Base-by-base conservation (phyloP, 1,139 yeast species). In the Tardiomyces depauwii region DNA sequence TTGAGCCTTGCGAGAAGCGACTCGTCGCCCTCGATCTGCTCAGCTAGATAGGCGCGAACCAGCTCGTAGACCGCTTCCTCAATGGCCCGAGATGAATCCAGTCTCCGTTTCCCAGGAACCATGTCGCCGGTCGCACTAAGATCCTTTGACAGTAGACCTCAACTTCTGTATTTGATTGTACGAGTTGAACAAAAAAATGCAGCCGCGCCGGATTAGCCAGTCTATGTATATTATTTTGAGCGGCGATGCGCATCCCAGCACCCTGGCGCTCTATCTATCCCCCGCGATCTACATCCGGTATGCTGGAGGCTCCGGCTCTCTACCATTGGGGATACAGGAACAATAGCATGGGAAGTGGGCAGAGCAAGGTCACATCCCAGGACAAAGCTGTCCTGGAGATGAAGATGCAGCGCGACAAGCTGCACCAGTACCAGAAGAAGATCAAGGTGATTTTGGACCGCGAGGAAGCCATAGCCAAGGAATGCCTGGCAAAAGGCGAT, bases 321-420 rank as follows among this genome's bases (percentile, higher is more conserved):
- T n/a, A n/a, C n/a, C n/a, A n/a, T n/a, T n/a, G n/a, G n/a, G n/a
- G n/a, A n/a, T n/a, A 21, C 25, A 30, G 11, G 10, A 16, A 5
- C 39, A 39, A 14, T 18, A n/a, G 3, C 16, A 71, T 71, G 76
- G 76, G 76, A 6, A 64, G 66, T 44, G 48, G 63, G 14, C 47
- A 67, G 10, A 62, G 67, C 11, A 55, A 74, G 57, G 79, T 88
- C 28, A 86, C 95, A 2, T 72, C 80, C 25, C 91, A 88, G 55
- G 98, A 91, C 59, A 76, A 73, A 56, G 96, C 96, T 0, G 75
- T 91, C 18, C 72, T 86, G 55, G 94, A 88, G 59, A 72, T 91
- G 58, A 91, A 91, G 60, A 72, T 83, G 41, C 96, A 93, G 56
- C 72, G 96, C 49, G 98, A 91, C 63, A 82, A 82, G 55, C 71